Evolutionary conservation across 345 rosid genomes (phyloP), one percentile per base, ranked within the genome.

Genomic region (Rubroshorea leprosula): DNA sequence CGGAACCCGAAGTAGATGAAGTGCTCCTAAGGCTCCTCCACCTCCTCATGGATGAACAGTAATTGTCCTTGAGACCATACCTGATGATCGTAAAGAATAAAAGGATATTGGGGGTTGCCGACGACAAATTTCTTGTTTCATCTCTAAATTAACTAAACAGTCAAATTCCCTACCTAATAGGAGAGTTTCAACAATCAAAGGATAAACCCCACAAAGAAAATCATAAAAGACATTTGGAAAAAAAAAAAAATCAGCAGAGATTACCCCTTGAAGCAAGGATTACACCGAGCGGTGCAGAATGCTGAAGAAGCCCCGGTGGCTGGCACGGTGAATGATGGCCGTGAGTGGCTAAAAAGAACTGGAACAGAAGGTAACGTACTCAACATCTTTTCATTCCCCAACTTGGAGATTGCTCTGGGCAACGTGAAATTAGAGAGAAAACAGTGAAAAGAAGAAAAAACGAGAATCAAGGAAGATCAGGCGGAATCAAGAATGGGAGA

Each of bases 1-100:
- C 86, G 74, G 92, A 83, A 67, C 87, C 77, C 23, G 81, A 76
- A 35, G 73, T 66, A 20, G 66, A 51, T 49, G 63, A 38, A 39
- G 72, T 73, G 67, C 68, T 72, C 72, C 51, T 72, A 53, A 48
- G 57, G 72, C 64, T 74, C 74, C 68, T 75, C 71, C 65, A 64
- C 67, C 65, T 73, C 70, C 73, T 49, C 73, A 61, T 69, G 69
- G 69, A 41, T 63, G 61, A 57, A 55, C 54, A 55, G 62, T 31
- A 64, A 71, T 25, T 71, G 71, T 72, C 72, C 77, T 55, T 74
- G 54, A 65, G 77, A 68, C 76, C 78, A 74, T 78, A 81, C 93
- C 93, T 85, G 90, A 83, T 73, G 78, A 80, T 75, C 75, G 83
- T 78, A 80, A 86, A 82, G 65, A 82, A 78, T 69, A 84, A 80